phyloP scores from a whole-genome alignment of 345 rosid genomes.

The Lagerstroemia speciosa region DNA sequence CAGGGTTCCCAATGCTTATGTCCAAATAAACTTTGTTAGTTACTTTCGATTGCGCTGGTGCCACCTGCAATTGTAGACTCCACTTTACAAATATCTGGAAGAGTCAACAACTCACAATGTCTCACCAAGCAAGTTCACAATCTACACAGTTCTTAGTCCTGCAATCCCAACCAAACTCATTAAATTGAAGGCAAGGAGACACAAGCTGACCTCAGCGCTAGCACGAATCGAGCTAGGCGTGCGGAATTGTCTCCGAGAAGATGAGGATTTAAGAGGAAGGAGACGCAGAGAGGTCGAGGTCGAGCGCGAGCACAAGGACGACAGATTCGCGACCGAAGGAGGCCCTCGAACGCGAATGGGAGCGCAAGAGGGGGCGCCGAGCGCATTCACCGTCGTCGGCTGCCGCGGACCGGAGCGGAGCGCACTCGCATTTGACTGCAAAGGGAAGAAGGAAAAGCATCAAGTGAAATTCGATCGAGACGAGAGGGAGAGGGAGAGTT shows the following conservation, averaged over 20 bases:
- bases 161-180: no score
- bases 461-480: neutral
- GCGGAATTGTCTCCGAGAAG: constrained; percentile 22
- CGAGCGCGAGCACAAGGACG: constrained; percentile 29
- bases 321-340: constrained; percentile 20
- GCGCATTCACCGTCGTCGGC: constrained; percentile 18
- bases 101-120: no score
- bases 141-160: no score
- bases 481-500: neutral
- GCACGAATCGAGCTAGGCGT: constrained; percentile 42
- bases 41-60: constrained; percentile 58
- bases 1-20: constrained; percentile 87
- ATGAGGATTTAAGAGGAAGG: constrained; percentile 21
- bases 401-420: constrained; percentile 28
- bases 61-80: constrained; percentile 24
- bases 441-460: neutral
- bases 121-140: no score
- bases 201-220: constrained; percentile 53
- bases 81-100: neutral
- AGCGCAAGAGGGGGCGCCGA: constrained; percentile 17
- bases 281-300: constrained; percentile 29
- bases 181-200: neutral
- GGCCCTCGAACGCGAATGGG: constrained; percentile 18
- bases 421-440: constrained; percentile 51
- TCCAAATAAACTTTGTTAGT: constrained; percentile 89